Evolutionary conservation across 164 flowering plant species (phyloP).

Genomic region (Dillenia suffruticosa): DNA sequence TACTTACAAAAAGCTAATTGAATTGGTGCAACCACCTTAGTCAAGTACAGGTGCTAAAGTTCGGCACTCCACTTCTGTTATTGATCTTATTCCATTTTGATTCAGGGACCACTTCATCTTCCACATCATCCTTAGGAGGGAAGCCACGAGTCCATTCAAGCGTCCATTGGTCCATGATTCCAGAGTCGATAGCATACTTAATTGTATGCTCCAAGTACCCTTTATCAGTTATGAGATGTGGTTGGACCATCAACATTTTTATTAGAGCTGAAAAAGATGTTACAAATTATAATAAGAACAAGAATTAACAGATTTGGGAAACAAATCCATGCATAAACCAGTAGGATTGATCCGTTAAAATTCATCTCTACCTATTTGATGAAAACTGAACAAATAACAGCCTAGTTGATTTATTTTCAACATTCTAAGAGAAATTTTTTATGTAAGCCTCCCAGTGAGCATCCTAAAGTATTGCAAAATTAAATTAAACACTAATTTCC

Average conservation of each 20-base stretch:
- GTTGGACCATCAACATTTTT: slow-evolving; percentile 77
- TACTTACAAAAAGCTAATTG: background rate
- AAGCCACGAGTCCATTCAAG: slow-evolving; percentile 50
- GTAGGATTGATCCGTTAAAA: too few species aligned
- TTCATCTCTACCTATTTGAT: too few species aligned
- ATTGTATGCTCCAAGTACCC: slow-evolving; percentile 57
- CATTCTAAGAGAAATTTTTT: too few species aligned
- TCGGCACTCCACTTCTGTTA: slow-evolving; percentile 67
- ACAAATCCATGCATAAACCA: too few species aligned
- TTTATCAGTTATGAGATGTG: slow-evolving; percentile 62
- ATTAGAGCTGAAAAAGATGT: slow-evolving; percentile 48
- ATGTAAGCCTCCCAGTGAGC: too few species aligned
- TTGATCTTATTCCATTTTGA: slow-evolving; percentile 54
- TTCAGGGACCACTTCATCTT: slow-evolving; percentile 49
- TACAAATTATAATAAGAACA: too few species aligned
- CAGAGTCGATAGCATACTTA: slow-evolving; percentile 74
- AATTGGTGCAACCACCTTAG: slow-evolving; percentile 2
- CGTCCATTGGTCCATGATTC: slow-evolving; percentile 73
- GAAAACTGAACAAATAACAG: too few species aligned
- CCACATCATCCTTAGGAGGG: slow-evolving; percentile 62
- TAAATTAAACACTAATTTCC: too few species aligned
- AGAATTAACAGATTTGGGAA: too few species aligned
- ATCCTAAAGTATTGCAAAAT: too few species aligned
- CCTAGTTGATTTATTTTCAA: too few species aligned
- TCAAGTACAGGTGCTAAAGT: slow-evolving; percentile 40